Base-by-base conservation (phyloP, 441 rosid species). In the Pelargonium cotyledonis region DNA sequence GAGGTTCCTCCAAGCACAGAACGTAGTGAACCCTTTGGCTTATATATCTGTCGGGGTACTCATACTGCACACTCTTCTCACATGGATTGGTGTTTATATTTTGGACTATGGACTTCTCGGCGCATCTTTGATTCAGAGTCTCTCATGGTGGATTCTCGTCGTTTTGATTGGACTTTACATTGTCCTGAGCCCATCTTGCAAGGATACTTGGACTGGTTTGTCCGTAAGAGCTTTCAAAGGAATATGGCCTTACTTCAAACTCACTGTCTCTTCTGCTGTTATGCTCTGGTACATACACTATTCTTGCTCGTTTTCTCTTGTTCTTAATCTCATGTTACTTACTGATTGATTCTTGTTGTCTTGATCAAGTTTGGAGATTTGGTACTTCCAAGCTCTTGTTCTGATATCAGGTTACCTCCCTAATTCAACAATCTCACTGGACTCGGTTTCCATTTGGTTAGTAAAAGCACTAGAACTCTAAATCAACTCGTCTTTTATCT, bases 231-330 rank as follows among this genome's bases (percentile, higher is more conserved):
- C 94, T n/a, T 86, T 91, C 23, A 74, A 15, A 68, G 98, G 97
- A 43, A 86, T 94, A 4, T 91, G 98, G 98, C 97, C 97, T 77
- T 94, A 86, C 70, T 91, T 91, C 74, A 91, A 81, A 78, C 95
- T 94, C 68, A 94, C 96, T 62, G 58, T 82, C 70, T 93, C 99
- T 68, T 94, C 97, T 60, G 95, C 97, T 46, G 70, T 91, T 53
- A 94, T 94, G 96, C 87, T 94, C 6, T 94, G 97, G 98, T n/a
- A n/a, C n/a, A n/a, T n/a, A n/a, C n/a, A n/a, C n/a, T n/a, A 23
- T 23, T 23, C 26, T 0, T 23, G 26, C 0, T 23, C 2, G 0
- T 0, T 23, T 0, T 23, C 2, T 2, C 2, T 23, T 0, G 0
- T 23, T 23, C 26, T 23, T 23, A 2, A 23, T 23, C 26, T 58